Evolutionary conservation across 2,329 filamentous ascomycete species (phyloP), one percentile per base, ranked within the genome.

Genomic region (Phoma sp.): DNA sequence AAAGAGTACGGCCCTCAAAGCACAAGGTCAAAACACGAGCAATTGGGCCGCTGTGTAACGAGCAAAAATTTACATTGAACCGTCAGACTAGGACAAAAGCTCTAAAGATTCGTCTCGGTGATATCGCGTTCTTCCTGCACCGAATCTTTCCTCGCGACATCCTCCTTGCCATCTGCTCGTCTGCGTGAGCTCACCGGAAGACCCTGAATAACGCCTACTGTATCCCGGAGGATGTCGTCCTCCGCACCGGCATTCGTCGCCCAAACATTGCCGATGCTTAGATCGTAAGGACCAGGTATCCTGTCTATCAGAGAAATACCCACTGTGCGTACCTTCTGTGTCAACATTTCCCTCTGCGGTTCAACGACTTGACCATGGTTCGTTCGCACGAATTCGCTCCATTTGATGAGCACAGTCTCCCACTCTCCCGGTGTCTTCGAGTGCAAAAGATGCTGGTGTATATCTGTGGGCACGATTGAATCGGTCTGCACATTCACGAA

Each of bases 401-500:
- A 95, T 58, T 89, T 89, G 60, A 99, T 89, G 41, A 96, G 76
- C n/a, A 97, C 84, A 1, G 95, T 97, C 81, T 99, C 93, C 95
- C 95, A 99, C 67, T 93, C 83, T 0, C 92, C 92, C 0, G 90
- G 87, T 7, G 85, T 84, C 68, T 87, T 88, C 7, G 89, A 83
- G 64, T 91, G 96, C 4, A 99, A 77, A 44, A 95, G 83, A 75
- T 99, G 95, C 74, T 99, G 95, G 75, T 98, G 95, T 59, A 99
- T 82, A 73, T 99, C 95, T n/a, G 92, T 93, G 9, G 91, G 90
- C 42, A 96, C 90, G 50, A 99, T 88, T 1, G 90, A 90, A 71
- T 99, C 93, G 3, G 93, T 96, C 79, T 98, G 95, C 13, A 99
- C 80, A 75, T 99, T 99, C 68, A 99, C 86, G 53, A 96, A 91